Base-by-base conservation (phyloP, 2,329 filamentous ascomycete genomes). In the Cadophora sp. region DNA sequence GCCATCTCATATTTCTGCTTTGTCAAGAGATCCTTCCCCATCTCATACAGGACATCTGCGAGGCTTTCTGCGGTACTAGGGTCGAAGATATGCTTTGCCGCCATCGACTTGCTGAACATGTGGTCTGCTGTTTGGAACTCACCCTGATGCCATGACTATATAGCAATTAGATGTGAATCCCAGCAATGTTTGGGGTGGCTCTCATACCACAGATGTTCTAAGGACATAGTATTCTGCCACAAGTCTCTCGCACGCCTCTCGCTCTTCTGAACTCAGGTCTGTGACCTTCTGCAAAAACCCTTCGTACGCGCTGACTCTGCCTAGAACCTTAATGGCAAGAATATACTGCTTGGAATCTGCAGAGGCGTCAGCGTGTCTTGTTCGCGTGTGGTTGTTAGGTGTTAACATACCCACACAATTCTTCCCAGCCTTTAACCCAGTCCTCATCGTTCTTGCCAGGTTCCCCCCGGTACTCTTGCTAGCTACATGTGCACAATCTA, bases 51-150 rank as follows among this genome's bases (percentile, higher is more conserved):
- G 1, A 90, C 81, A 73, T 93, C 89, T 4, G 89, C 85, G 53
- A 94, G 79, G 46, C 81, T 83, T 76, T 94, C 91, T 1, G 85
- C 82, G 1, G 83, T 83, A 1, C 79, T 70, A 0, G 84, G 78
- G 53, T 89, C 84, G 1, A 87, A 76, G 64, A 63, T 74, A 26
- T 74, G 75, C 46, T 73, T 78, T 11, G 80, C 77, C n/a, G 69
- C 80, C 73, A 81, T 79, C 1, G 87, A 79, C 73, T 92, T 92
- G 43, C 79, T 79, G 78, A 91, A 94, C 83, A 96, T 88, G 77
- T 93, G 88, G 65, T 97, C 92, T 31, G 92, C 92, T 59, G 94
- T 86, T 67, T 95, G 91, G 16, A 91, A 82, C 50, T 90, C 87
- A 50, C 87, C 84, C 75, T 94, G 89, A 73, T 89, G 88, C 89